A percentile compares a stretch with the other conserved stretches of the same genome.
phyloP scores from a whole-genome alignment of 352 stramenopile genomes.

The Globisporangium carolinianum region DNA sequence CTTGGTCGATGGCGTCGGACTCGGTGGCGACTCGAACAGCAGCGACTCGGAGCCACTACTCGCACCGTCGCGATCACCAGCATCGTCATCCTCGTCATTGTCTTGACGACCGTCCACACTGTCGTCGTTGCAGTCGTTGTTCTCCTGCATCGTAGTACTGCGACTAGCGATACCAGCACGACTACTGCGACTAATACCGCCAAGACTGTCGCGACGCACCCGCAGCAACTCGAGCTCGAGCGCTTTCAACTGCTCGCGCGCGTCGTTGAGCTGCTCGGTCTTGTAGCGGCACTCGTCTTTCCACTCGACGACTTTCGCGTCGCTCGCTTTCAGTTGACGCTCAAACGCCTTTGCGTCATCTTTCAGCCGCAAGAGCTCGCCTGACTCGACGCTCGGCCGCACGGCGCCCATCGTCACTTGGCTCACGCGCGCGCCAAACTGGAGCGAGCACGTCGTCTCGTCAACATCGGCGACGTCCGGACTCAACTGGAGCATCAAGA shows the following conservation, averaged over 20 bases:
- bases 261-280: constrained; percentile 36
- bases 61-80: no score
- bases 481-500: constrained; percentile 90
- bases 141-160: no score
- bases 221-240: constrained; percentile 35
- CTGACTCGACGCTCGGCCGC: constrained; percentile 73
- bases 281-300: constrained; percentile 45
- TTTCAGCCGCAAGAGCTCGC: constrained; percentile 62
- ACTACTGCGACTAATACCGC: no score
- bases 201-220: no score
- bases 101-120: no score
- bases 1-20: no score
- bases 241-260: constrained; percentile 28
- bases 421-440: constrained; percentile 87
- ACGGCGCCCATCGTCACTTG: constrained; percentile 86
- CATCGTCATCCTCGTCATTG: no score
- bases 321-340: constrained; percentile 21
- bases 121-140: no score
- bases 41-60: no score
- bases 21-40: no score
- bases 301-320: constrained; percentile 29
- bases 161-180: no score
- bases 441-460: constrained; percentile 87
- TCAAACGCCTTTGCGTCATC: constrained; percentile 53
- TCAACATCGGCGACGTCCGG: constrained; percentile 70